A percentile compares a stretch with the other conserved stretches of the same genome.
Conservation (phyloP, 2,329 filamentous ascomycete genomes). For the Epichloe gansuensis region DNA sequence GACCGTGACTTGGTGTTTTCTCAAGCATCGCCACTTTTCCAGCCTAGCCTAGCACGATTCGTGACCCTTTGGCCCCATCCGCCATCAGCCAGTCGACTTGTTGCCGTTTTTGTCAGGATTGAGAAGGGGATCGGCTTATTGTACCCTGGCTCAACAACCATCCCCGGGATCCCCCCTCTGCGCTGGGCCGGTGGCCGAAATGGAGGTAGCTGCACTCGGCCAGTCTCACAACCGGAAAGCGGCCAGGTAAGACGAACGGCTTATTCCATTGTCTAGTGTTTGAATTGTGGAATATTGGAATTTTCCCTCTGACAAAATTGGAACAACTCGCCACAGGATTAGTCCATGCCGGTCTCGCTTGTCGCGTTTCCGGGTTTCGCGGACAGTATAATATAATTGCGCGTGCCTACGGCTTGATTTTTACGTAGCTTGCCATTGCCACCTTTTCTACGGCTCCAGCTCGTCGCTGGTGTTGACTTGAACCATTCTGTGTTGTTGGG, state of each 20-base stretch:
- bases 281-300: not conserved
- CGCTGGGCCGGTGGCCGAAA: slow-evolving; percentile 4
- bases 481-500: not conserved
- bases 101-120: not conserved
- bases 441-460: not conserved
- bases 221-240: slow-evolving; percentile 1
- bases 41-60: not conserved
- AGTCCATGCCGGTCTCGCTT: not conserved
- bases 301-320: not conserved
- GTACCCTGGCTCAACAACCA: not conserved
- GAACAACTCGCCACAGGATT: not conserved
- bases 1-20: not conserved
- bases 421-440: not conserved
- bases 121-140: not conserved
- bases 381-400: not conserved
- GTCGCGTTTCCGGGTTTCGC: not conserved
- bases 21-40: not conserved
- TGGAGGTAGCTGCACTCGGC: slow-evolving; percentile 4
- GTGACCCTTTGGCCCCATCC: not conserved
- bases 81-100: not conserved
- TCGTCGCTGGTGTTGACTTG: not conserved
- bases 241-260: slow-evolving; percentile 3
- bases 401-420: not conserved
- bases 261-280: not conserved
- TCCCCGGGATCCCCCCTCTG: not conserved